Evolutionary conservation across 129 eudicot species (phyloP).

Genomic region (Flaveria ramosissima): DNA sequence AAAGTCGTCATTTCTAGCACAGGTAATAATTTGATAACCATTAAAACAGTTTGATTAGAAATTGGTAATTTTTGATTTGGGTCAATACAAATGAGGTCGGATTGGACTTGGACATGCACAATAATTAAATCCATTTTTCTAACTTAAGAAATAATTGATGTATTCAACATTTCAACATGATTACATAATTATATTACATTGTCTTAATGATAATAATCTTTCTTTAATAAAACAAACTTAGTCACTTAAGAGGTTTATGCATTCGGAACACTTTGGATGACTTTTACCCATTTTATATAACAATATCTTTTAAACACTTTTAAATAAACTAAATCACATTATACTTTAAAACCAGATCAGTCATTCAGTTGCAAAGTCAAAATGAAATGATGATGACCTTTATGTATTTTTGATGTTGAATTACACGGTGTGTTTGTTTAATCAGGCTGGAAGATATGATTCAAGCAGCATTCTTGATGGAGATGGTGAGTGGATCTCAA

Average conservation of each 20-base stretch:
- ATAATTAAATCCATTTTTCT: background rate
- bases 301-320: background rate
- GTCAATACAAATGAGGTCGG: background rate
- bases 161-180: background rate
- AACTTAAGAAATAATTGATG: background rate
- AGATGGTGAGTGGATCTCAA: constrained; percentile 71
- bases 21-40: background rate
- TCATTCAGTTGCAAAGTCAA: background rate
- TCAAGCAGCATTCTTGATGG: constrained; percentile 78
- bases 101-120: background rate
- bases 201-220: background rate
- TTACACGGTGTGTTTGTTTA: constrained; percentile 1
- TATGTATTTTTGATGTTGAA: constrained; percentile 20
- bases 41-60: background rate
- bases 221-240: background rate
- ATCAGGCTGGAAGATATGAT: constrained; percentile 78
- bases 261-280: background rate
- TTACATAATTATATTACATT: background rate
- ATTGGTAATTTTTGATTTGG: background rate
- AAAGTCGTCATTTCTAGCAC: background rate
- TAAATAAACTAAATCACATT: background rate
- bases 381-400: constrained; percentile 16
- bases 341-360: background rate
- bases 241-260: background rate
- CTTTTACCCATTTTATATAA: background rate